Conservation (phyloP, 1,139 yeast genomes). For the Barnettozyma hawaiiensis region DNA sequence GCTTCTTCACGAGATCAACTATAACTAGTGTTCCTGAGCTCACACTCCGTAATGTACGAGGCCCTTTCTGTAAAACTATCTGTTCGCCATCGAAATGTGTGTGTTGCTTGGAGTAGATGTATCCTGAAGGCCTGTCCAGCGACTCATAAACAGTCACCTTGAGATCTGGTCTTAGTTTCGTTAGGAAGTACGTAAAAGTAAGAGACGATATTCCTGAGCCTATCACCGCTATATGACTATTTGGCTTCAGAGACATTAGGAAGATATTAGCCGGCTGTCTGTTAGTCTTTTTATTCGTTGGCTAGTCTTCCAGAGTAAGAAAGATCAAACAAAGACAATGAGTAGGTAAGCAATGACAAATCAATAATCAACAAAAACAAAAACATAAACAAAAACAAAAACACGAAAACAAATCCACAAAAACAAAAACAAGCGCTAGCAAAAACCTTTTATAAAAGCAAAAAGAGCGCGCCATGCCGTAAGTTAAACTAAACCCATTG, state of each 20-base stretch:
- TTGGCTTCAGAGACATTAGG: constrained; percentile 7
- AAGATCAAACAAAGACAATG: too few species aligned
- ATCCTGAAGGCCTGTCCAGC: constrained; percentile 62
- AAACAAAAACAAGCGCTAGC: too few species aligned
- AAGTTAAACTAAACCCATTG: not conserved
- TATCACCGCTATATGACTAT: constrained; percentile 51
- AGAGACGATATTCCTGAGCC: constrained; percentile 92
- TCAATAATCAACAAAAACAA: too few species aligned
- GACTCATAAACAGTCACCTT: constrained; percentile 58
- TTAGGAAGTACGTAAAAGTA: constrained; percentile 67
- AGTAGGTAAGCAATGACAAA: too few species aligned
- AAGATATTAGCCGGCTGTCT: too few species aligned
- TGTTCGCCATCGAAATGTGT: constrained; percentile 19
- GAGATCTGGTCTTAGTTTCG: constrained; percentile 66
- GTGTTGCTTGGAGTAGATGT: constrained; percentile 49
- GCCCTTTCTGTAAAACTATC: constrained; percentile 60
- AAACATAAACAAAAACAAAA: not conserved
- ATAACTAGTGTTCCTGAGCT: constrained; percentile 59
- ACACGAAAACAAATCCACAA: not conserved
- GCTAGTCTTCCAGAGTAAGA: too few species aligned
- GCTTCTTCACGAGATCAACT: constrained; percentile 48
- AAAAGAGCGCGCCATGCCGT: constrained; percentile 6
- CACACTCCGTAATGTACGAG: constrained; percentile 68
- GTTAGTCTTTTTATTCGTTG: too few species aligned
- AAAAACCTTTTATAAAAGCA: too few species aligned